Conservation (phyloP, 2,329 filamentous ascomycete species). For the Fusarium pseudonygamai region DNA sequence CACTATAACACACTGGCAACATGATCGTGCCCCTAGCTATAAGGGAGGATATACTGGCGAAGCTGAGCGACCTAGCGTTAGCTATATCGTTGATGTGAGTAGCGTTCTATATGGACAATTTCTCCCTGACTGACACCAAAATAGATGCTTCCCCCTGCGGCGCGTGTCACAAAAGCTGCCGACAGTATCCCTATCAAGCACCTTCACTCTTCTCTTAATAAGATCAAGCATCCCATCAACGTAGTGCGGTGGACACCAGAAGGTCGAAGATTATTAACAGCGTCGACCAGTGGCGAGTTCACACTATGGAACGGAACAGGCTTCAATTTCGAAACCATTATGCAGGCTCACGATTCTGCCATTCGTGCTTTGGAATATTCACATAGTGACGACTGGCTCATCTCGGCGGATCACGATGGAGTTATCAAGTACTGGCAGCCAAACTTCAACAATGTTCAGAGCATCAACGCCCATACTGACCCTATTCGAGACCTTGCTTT, state of each 20-base stretch:
- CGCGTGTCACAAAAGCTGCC: conserved; percentile 76
- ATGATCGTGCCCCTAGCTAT: conserved; percentile 75
- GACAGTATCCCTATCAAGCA: conserved; percentile 95
- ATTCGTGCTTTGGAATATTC: conserved; percentile 88
- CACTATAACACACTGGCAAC: conserved; percentile 91
- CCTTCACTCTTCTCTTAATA: conserved; percentile 97
- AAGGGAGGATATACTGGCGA: conserved; percentile 77
- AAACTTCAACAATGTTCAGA: conserved; percentile 99
- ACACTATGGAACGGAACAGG: conserved; percentile 98
- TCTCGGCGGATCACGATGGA: conserved; percentile 95
- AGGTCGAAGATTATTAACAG: conserved; percentile 88
- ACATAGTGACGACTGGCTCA: conserved; percentile 95
- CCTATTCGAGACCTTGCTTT: conserved; percentile 92
- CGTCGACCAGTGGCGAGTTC: conserved; percentile 96
- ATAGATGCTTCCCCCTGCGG: conserved; percentile 87
- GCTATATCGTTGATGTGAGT: conserved; percentile 88
- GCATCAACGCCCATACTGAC: conserved; percentile 89
- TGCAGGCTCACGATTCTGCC: conserved; percentile 93
- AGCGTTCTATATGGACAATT: neutral
- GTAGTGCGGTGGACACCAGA: conserved; percentile 98
- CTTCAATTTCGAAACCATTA: conserved; percentile 99
- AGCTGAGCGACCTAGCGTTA: conserved; percentile 83
- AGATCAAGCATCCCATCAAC: conserved; percentile 97
- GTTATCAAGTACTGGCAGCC: conserved; percentile 99
- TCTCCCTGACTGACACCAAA: conserved; percentile 22